Evolutionary conservation across 2,329 filamentous ascomycete genomes (phyloP).

Genomic region (Scedosporium boydii): DNA sequence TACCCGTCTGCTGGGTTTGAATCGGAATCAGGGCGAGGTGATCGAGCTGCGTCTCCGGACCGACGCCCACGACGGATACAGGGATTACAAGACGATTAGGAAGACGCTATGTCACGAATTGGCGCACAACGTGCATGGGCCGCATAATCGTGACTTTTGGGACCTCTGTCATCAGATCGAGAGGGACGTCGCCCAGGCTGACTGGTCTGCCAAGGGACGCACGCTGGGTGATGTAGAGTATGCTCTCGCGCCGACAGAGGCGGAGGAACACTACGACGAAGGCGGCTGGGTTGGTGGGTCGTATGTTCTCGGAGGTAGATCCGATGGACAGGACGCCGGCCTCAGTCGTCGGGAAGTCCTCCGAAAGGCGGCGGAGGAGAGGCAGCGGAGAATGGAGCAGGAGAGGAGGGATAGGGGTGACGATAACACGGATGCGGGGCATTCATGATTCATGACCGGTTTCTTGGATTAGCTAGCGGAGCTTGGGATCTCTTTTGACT

Average conservation of each 20-base stretch:
- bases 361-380: conserved; percentile 55
- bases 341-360: conserved; percentile 65
- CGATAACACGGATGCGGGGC: conserved; percentile 2
- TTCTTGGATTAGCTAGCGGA: not conserved
- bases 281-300: conserved; percentile 73
- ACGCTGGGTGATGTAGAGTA: conserved; percentile 46
- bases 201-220: conserved; percentile 66
- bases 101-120: conserved; percentile 93
- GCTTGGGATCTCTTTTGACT: not conserved
- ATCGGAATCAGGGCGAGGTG: conserved; percentile 77
- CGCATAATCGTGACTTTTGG: conserved; percentile 86
- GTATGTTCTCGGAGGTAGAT: conserved; percentile 58
- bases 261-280: conserved; percentile 52
- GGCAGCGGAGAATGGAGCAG: conserved; percentile 16
- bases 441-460: not conserved
- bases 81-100: conserved; percentile 85
- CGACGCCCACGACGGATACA: conserved; percentile 86
- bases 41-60: conserved; percentile 89
- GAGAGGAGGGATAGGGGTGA: not conserved
- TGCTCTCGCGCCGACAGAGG: conserved; percentile 40
- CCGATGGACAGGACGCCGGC: conserved; percentile 31
- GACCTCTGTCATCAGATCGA: conserved; percentile 80
- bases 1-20: conserved; percentile 74
- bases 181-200: conserved; percentile 65
- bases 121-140: conserved; percentile 78